These are phyloP conservation scores for Butyriboletus loyo DNA, from an alignment of 768 basidiomycete species.

Conservation along the genomic window DNA sequence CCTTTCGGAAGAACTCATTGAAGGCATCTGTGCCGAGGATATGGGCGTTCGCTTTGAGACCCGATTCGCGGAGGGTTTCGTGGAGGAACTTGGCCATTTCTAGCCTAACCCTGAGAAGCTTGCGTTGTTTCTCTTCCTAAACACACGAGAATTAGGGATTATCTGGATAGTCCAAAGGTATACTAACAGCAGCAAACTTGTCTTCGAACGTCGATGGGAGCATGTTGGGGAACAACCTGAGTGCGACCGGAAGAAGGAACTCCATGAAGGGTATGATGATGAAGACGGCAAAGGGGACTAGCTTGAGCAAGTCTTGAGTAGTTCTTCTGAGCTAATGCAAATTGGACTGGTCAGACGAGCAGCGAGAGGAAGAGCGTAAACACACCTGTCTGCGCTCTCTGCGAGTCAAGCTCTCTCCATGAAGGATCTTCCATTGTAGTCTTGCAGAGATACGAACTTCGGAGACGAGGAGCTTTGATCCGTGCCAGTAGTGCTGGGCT, in stretches of 20 bases:
- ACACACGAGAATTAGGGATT: neutral
- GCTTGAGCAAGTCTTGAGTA: conserved; percentile 86
- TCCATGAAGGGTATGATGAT: conserved; percentile 99
- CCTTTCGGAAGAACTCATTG: conserved; percentile 99
- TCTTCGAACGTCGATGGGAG: conserved; percentile 98
- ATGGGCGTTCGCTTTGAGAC: conserved; percentile 87
- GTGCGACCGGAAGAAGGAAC: conserved; percentile 87
- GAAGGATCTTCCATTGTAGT: conserved; percentile 88
- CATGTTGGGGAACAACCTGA: conserved; percentile 99
- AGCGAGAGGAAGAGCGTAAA: neutral
- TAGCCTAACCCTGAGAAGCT: conserved; percentile 87
- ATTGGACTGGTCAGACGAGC: conserved; percentile 1
- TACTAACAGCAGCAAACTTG: conserved; percentile 83
- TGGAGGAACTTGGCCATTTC: conserved; percentile 99
- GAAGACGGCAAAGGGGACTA: conserved; percentile 95
- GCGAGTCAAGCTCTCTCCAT: conserved; percentile 87
- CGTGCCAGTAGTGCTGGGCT: conserved; percentile 95
- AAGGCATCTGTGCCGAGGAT: conserved; percentile 94
- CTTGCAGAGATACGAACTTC: conserved; percentile 89
- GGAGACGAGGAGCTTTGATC: conserved; percentile 88
- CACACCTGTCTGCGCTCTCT: conserved; percentile 89
- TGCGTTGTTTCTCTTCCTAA: conserved; percentile 96
- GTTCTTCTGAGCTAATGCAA: conserved; percentile 77
- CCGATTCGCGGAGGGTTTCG: conserved; percentile 93
- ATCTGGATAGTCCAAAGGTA: neutral